Evolutionary conservation across 2,329 filamentous ascomycete genomes (phyloP).

Genomic region (Talaromyces funiculosus): DNA sequence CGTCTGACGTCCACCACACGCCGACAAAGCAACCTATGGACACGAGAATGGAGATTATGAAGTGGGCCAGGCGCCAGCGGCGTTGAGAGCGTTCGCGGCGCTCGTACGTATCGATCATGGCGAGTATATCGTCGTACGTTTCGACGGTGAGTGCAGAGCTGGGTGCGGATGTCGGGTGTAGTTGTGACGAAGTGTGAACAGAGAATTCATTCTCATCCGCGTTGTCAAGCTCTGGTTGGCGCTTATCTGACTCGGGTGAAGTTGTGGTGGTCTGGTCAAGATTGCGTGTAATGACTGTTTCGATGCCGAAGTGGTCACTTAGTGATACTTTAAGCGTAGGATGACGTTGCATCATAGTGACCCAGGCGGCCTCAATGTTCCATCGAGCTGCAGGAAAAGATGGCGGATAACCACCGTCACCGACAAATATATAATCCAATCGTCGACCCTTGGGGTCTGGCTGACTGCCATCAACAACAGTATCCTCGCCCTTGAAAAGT

Average conservation of each 20-base stretch:
- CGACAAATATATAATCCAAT: slow-evolving; percentile 90
- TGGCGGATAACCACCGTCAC: slow-evolving; percentile 43
- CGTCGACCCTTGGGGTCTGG: slow-evolving; percentile 73
- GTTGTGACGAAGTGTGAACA: slow-evolving; percentile 2
- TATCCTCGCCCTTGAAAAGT: slow-evolving; percentile 60
- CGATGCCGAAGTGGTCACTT: slow-evolving; percentile 91
- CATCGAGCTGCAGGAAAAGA: slow-evolving; percentile 47
- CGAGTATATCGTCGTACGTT: slow-evolving; percentile 67
- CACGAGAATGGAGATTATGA: slow-evolving; percentile 60
- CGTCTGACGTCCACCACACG: slow-evolving; percentile 68
- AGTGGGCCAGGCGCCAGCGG: slow-evolving; percentile 67
- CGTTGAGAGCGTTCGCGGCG: slow-evolving; percentile 67
- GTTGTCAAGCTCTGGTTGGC: slow-evolving; percentile 12
- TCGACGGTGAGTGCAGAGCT: slow-evolving; percentile 38
- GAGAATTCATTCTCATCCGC: slow-evolving; percentile 16
- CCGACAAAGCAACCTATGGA: slow-evolving; percentile 70
- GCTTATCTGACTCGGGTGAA: slow-evolving; percentile 9
- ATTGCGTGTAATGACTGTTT: slow-evolving; percentile 59
- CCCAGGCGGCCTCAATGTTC: slow-evolving; percentile 63
- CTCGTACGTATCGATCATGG: slow-evolving; percentile 63
- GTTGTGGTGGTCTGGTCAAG: neutral
- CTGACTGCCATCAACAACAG: slow-evolving; percentile 58
- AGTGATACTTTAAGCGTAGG: slow-evolving; percentile 76
- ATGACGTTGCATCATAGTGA: slow-evolving; percentile 78
- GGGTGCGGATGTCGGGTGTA: slow-evolving; percentile 17